Base-by-base conservation (phyloP, 768 basidiomycete genomes). In the Mycena latifolia region DNA sequence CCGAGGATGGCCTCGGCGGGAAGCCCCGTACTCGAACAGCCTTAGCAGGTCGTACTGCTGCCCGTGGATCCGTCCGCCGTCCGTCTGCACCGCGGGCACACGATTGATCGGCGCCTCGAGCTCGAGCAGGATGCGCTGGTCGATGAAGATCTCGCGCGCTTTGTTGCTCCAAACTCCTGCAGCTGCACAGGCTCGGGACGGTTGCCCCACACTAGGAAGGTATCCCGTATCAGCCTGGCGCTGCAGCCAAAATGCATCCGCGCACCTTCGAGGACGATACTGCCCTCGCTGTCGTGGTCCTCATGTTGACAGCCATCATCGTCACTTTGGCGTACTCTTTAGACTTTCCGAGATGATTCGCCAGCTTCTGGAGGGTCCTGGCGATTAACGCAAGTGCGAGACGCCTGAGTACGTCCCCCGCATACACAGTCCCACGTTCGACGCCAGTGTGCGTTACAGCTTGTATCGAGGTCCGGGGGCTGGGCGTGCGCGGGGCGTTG, bases 1-100 rank as follows among this genome's bases (percentile, higher is more conserved):
- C 97, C 97, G 57, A 99, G 90, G 88, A 99, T 99, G 65, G 97
- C 96, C 89, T 99, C 97, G 97, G 97, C 35, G 97, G 97, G 82
- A 99, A 99, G 61, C 98, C 97, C 97, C 97, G 75, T 99, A 99
- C 80, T 99, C 97, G 80, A 99, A 99, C 67, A 99, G 86, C 74
- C 97, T 92, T 72, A 99, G 86, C 48, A 99, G 88, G 83, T 99
- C 97, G 80, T 98, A 98, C 83, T 99, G 99, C 84, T 99, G 98
- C 69, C 98, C 97, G 73, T 99, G 98, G 73, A 99, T 98, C 66
- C 48, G 56, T n/a, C 52, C 56, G 39, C 28, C 69, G 53, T 62
- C 37, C 41, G 52, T 63, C 55, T 11, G 25, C 35, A 45, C 9
- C 14, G 8, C 33, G 27, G 51, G 66, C 51, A 56, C 67, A 35